phyloP scores from a whole-genome alignment of 257 asterid species.

The Lavandula angustifolia region DNA sequence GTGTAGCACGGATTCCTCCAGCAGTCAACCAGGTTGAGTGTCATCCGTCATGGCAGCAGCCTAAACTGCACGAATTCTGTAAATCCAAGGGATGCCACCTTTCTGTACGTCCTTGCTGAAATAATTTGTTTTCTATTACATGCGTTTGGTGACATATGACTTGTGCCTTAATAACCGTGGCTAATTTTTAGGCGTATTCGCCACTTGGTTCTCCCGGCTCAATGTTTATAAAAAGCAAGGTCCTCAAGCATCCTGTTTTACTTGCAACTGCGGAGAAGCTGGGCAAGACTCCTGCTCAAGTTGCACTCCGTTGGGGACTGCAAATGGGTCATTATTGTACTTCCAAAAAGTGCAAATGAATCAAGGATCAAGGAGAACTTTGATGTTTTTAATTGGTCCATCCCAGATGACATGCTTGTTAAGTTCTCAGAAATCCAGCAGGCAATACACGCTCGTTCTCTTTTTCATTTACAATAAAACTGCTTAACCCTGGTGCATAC shows the following conservation, averaged over 20 bases:
- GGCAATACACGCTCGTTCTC: conserved; percentile 38
- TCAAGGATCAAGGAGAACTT: conserved; percentile 51
- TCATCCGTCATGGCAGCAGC: conserved; percentile 79
- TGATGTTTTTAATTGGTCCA: conserved; percentile 53
- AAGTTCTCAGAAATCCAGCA: conserved; percentile 51
- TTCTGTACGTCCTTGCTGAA: conserved; percentile 53
- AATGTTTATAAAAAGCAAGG: conserved; percentile 57
- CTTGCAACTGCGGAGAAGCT: conserved; percentile 46
- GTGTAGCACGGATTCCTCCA: conserved; percentile 62
- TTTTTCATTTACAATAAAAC: not conserved
- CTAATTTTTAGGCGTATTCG: conserved; percentile 58
- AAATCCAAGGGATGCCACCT: conserved; percentile 71
- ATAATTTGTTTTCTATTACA: not conserved
- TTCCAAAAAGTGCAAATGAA: conserved; percentile 56
- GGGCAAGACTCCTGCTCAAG: conserved; percentile 59
- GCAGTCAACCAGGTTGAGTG: conserved; percentile 85
- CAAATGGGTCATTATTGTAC: conserved; percentile 61
- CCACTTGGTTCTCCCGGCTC: conserved; percentile 92
- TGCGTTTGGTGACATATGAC: no score
- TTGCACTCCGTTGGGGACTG: conserved; percentile 60
- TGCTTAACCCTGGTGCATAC: no score
- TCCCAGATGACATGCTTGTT: conserved; percentile 49
- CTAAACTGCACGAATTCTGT: conserved; percentile 57
- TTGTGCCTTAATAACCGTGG: not conserved
- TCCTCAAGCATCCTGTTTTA: conserved; percentile 61